Base-by-base conservation (phyloP, 129 eudicot genomes). In the Tagetes erecta region DNA sequence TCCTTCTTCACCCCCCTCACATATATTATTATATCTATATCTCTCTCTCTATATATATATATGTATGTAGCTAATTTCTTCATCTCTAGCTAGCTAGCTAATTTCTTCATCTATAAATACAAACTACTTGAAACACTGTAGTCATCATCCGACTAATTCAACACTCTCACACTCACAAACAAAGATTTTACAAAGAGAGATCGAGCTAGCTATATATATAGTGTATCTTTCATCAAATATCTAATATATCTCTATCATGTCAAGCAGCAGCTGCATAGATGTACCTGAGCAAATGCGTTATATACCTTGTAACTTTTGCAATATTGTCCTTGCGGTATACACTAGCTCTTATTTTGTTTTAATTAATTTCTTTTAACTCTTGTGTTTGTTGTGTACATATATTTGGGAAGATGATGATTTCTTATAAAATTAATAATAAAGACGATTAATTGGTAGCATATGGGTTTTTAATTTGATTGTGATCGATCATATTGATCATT, bases 271-370 rank as follows among this genome's bases (percentile, higher is more conserved):
- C 67, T 60, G 67, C 80, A 73, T 89, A 55, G 88, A 80, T 73
- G 82, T 56, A 65, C 74, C 84, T 46, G 80, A 41, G 75, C 76
- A 44, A 77, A 86, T 93, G 41, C 88, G 96, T 83, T 93, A 93
- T 83, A 90, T 93, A 79, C 96, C 98, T 84, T 93, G 98, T 87
- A 90, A 90, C 85, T 93, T 93, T 78, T 93, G 98, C 92, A 93
- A 84, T 80, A 93, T 90, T 64, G 96, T 93, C 81, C 98, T 93
- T 63, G 96, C 98, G 96, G 98, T 93, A 82, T 67, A n/a, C 45
- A 59, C 78, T 55, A 77, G 42, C 27, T 12, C 6, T 60, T 42
- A 27, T 50, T 40, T 41, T 9, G 45, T 51, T 12, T 62, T 53
- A 20, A 20, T 20, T 20, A 20, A 20, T 20, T 20, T 20, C 27